A percentile compares a stretch with the other conserved stretches of the same genome.
These are phyloP conservation scores for Backusella tarrabulga DNA, from an alignment of 192 early-diverging fungal genomes.

Conservation along the genomic window DNA sequence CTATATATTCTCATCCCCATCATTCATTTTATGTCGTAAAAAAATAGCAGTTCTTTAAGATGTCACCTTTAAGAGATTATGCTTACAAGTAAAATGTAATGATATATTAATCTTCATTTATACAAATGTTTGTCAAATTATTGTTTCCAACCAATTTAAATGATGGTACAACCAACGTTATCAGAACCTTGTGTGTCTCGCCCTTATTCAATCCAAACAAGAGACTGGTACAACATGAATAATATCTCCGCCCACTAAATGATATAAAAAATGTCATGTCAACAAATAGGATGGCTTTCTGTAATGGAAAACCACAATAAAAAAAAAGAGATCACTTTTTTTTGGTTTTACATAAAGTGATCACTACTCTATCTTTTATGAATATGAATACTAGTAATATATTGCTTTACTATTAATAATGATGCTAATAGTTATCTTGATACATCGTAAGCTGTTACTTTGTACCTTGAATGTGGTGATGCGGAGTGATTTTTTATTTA, in stretches of 20 bases:
- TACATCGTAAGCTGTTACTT: background rate
- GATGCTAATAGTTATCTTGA: background rate
- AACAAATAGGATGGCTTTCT: conserved; percentile 39
- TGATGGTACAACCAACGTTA: conserved; percentile 36
- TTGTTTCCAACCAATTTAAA: conserved; percentile 45
- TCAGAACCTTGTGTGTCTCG: conserved; percentile 41
- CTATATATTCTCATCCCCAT: background rate
- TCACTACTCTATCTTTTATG: background rate
- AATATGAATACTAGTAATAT: background rate
- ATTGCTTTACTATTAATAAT: background rate
- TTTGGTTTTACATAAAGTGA: background rate
- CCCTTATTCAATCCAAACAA: conserved; percentile 39
- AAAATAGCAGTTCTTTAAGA: background rate
- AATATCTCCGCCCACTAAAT: conserved; percentile 38
- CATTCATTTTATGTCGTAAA: background rate
- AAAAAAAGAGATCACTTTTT: background rate
- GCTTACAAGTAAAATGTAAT: background rate
- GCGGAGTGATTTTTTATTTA: conserved; percentile 6
- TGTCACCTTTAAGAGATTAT: background rate
- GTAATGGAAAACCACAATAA: background rate
- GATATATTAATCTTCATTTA: background rate
- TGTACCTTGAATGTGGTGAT: background rate
- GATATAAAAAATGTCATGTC: conserved; percentile 53
- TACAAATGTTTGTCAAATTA: background rate
- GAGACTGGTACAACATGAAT: conserved; percentile 53